These are phyloP conservation scores for Moricandia arvensis DNA, from an alignment of 345 rosid genomes.

Conservation along the genomic window DNA sequence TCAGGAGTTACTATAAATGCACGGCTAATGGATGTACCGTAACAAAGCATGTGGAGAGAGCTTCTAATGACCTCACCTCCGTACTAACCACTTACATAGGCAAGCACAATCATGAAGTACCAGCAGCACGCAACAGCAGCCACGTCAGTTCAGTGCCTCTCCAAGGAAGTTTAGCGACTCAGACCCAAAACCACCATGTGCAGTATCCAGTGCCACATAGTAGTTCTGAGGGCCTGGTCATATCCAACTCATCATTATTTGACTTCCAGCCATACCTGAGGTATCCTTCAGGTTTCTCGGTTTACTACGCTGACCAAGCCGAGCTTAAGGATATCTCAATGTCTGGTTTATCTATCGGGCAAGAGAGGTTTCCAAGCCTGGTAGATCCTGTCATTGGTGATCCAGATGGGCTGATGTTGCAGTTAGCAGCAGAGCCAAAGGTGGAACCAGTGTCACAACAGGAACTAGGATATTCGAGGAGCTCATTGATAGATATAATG, in stretches of 20 bases:
- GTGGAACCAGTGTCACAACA: constrained; percentile 61
- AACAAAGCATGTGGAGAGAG: background rate
- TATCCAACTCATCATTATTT: constrained; percentile 42
- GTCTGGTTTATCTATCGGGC: constrained; percentile 28
- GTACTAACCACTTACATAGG: constrained; percentile 91
- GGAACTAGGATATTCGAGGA: constrained; percentile 51
- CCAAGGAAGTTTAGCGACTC: constrained; percentile 33
- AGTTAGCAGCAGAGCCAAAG: constrained; percentile 60
- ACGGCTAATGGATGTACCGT: constrained; percentile 69
- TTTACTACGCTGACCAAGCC: background rate
- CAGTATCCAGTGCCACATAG: constrained; percentile 54
- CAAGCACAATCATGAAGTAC: constrained; percentile 86
- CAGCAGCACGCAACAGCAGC: constrained; percentile 77
- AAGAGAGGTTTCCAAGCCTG: constrained; percentile 41
- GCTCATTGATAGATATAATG: constrained; percentile 57
- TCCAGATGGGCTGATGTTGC: constrained; percentile 53
- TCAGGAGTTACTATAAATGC: constrained; percentile 97
- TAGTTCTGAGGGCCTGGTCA: constrained; percentile 50
- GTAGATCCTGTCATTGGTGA: constrained; percentile 2
- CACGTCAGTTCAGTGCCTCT: constrained; percentile 36
- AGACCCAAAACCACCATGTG: constrained; percentile 34
- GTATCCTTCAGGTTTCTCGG: constrained; percentile 28
- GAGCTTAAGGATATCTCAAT: constrained; percentile 53
- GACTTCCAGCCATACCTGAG: constrained; percentile 54
- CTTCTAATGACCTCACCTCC: background rate